Percentiles rank a stretch among this genome's conserved stretches.
These are phyloP conservation scores for Ascochyta rabiei DNA, from an alignment of 2,329 filamentous ascomycete genomes.

Conservation along the genomic window DNA sequence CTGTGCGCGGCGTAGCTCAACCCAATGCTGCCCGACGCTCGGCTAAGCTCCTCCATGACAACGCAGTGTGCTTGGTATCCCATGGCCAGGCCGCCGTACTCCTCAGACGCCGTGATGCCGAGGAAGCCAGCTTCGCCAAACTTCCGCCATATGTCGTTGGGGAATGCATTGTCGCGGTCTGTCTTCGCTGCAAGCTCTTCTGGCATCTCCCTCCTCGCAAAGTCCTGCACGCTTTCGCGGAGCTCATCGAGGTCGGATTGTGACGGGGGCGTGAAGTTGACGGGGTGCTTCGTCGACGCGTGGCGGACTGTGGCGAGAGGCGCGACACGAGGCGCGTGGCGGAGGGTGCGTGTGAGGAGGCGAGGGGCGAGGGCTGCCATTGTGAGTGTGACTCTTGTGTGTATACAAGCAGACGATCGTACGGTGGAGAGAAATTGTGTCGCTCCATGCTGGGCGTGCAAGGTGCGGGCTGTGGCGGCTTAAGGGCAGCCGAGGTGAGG, in stretches of 20 bases:
- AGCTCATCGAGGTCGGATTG: conserved; percentile 78
- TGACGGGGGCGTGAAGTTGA: conserved; percentile 71
- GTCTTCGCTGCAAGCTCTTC: conserved; percentile 81
- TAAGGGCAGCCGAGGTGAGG: conserved; percentile 26
- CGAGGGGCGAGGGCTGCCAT: conserved; percentile 44
- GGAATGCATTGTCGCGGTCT: conserved; percentile 88
- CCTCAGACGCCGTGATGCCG: conserved; percentile 91
- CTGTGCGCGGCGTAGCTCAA: conserved; percentile 95
- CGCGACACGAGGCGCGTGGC: conserved; percentile 33
- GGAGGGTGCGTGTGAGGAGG: conserved; percentile 49
- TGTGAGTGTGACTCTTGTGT: conserved; percentile 26
- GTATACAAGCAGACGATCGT: not conserved
- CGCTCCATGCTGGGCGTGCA: conserved; percentile 8
- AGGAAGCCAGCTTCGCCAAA: conserved; percentile 89
- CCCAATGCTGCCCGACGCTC: conserved; percentile 82
- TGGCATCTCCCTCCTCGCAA: conserved; percentile 82
- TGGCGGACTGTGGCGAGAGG: conserved; percentile 37
- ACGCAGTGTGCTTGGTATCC: conserved; percentile 97
- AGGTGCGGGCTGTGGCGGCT: conserved; percentile 34
- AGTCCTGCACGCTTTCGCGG: conserved; percentile 84
- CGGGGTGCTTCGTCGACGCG: conserved; percentile 73
- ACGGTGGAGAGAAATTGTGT: conserved; percentile 3
- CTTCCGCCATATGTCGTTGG: conserved; percentile 89
- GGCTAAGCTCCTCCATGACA: conserved; percentile 92
- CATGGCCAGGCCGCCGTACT: conserved; percentile 86